A percentile compares a stretch with the other conserved stretches of the same genome.
phyloP scores from a whole-genome alignment of 1,284 basidiomycete genomes.

The Malassezia slooffiae region DNA sequence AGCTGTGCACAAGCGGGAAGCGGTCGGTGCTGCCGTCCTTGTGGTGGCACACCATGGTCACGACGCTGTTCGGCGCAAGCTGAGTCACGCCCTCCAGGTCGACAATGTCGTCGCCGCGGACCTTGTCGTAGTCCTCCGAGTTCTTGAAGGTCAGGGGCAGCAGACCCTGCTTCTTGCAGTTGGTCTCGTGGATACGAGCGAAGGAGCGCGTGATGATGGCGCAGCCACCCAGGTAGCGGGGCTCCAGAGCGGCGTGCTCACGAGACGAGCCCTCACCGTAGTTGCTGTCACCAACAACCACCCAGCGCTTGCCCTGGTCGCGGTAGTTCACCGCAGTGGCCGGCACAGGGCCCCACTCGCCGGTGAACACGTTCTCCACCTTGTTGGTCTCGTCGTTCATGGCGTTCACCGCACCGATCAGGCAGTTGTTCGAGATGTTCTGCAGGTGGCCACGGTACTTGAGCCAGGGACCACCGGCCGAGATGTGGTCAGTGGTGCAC shows the following conservation, averaged over 20 bases:
- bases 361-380: slow-evolving; percentile 75
- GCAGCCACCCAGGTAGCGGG: slow-evolving; percentile 85
- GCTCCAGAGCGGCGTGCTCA: slow-evolving; percentile 95
- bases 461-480: slow-evolving; percentile 95
- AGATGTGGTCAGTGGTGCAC: slow-evolving; percentile 68
- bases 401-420: slow-evolving; percentile 86
- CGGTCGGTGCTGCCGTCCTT: slow-evolving; percentile 38
- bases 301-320: slow-evolving; percentile 81
- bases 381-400: slow-evolving; percentile 95
- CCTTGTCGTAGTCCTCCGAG: slow-evolving; percentile 43
- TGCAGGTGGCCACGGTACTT: slow-evolving; percentile 98
- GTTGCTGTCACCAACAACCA: slow-evolving; percentile 69
- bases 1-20: slow-evolving; percentile 40
- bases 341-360: slow-evolving; percentile 76
- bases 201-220: slow-evolving; percentile 95
- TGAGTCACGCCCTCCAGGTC: slow-evolving; percentile 38
- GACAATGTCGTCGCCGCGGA: slow-evolving; percentile 36
- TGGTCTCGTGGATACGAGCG: slow-evolving; percentile 96
- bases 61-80: slow-evolving; percentile 37
- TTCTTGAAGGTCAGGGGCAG: slow-evolving; percentile 41
- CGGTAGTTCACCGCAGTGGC: slow-evolving; percentile 77
- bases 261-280: slow-evolving; percentile 97
- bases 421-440: slow-evolving; percentile 96
- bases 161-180: slow-evolving; percentile 59
- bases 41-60: slow-evolving; percentile 42